Conservation (phyloP, 768 basidiomycete genomes). For the Russula griseocarnosa region DNA sequence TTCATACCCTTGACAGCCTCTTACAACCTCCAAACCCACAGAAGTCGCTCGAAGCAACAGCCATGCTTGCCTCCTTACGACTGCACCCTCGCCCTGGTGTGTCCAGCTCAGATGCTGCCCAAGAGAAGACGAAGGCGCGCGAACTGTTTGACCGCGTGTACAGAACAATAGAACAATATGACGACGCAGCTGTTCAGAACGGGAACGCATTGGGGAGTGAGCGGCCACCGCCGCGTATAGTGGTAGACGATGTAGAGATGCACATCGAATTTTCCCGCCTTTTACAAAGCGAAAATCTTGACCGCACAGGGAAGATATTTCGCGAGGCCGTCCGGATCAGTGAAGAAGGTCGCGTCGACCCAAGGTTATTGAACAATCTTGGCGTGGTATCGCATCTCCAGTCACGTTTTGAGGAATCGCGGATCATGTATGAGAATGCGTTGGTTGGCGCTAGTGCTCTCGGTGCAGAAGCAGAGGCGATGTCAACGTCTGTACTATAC, state of each 20-base stretch:
- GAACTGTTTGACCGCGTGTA: constrained; percentile 75
- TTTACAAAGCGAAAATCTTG: constrained; percentile 79
- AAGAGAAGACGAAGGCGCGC: constrained; percentile 70
- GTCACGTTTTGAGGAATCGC: constrained; percentile 52
- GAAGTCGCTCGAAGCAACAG: constrained; percentile 75
- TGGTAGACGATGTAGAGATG: constrained; percentile 79
- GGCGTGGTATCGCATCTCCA: constrained; percentile 73
- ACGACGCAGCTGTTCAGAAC: constrained; percentile 45
- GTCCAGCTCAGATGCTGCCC: constrained; percentile 62
- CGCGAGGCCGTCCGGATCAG: constrained; percentile 68
- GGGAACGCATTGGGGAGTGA: constrained; percentile 23
- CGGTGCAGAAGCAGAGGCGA: constrained; percentile 53
- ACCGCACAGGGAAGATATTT: constrained; percentile 68
- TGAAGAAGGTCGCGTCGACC: constrained; percentile 49
- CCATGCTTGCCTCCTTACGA: constrained; percentile 87
- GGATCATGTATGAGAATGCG: constrained; percentile 67
- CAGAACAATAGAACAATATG: constrained; percentile 57
- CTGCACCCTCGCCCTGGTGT: constrained; percentile 77
- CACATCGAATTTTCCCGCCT: constrained; percentile 86
- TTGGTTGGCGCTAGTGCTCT: constrained; percentile 53
- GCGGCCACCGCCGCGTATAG: constrained; percentile 32
- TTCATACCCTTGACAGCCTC: constrained; percentile 77
- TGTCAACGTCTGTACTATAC: constrained; percentile 81
- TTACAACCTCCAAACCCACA: constrained; percentile 62
- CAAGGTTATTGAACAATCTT: constrained; percentile 76